phyloP scores from a whole-genome alignment of 176 grass and related monocot genomes.

The Oryza meyeriana region DNA sequence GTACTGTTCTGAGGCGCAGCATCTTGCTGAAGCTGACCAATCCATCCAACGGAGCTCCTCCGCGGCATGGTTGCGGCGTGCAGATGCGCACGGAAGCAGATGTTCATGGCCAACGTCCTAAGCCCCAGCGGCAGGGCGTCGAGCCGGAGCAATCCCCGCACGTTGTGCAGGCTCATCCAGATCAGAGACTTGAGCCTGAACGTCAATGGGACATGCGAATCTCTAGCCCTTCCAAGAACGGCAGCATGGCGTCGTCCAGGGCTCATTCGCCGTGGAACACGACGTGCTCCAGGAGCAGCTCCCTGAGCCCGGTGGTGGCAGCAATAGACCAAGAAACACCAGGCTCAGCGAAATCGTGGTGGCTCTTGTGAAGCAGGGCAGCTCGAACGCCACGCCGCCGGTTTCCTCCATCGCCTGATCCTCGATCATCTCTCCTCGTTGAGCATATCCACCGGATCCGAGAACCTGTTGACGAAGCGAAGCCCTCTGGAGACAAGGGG shows the following conservation, averaged over 20 bases:
- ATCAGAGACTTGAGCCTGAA: background rate
- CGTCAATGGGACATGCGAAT: background rate
- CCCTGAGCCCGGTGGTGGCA: background rate
- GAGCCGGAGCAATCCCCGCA: background rate
- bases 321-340: background rate
- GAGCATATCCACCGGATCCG: background rate
- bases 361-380: slow-evolving; percentile 15
- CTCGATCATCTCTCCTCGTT: background rate
- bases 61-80: too few species aligned
- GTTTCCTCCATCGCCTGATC: background rate
- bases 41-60: background rate
- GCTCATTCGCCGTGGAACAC: background rate
- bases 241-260: background rate
- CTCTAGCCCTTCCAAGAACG: background rate
- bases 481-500: background rate
- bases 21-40: background rate
- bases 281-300: background rate
- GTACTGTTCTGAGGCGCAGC: too few species aligned
- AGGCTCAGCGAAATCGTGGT: background rate
- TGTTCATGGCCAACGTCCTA: too few species aligned
- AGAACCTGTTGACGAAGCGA: background rate
- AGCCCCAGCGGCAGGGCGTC: background rate
- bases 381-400: background rate
- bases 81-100: too few species aligned
- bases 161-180: background rate